Evolutionary conservation across 371 early-diverging fungal species (phyloP).

Genomic region (Lichtheimia hyalospora): DNA sequence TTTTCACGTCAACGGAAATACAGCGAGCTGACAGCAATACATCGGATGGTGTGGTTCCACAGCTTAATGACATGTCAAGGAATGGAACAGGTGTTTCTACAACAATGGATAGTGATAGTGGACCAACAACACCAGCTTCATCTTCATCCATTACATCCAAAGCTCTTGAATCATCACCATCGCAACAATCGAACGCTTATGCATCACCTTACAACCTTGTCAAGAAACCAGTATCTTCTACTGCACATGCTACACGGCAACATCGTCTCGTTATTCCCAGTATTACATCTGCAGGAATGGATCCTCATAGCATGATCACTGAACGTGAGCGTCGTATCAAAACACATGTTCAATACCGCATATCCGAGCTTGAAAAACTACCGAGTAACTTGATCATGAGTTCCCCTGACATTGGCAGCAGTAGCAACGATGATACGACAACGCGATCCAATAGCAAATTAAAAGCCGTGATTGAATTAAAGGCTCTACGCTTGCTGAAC

Average conservation of each 20-base stretch:
- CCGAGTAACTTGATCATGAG: conserved; percentile 33
- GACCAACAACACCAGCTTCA: conserved; percentile 2
- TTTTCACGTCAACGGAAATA: conserved; percentile 20
- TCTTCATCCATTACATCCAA: not conserved
- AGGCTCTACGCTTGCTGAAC: conserved; percentile 48
- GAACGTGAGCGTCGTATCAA: conserved; percentile 79
- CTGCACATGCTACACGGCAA: conserved; percentile 67
- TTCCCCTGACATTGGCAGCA: conserved; percentile 39
- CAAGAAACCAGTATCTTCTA: conserved; percentile 46
- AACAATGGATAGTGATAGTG: not conserved
- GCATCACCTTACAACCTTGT: conserved; percentile 57
- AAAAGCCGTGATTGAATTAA: conserved; percentile 32
- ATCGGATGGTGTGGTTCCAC: no score
- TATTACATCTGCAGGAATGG: conserved; percentile 76
- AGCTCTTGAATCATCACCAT: not conserved
- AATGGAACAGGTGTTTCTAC: not conserved
- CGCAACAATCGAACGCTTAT: conserved; percentile 23
- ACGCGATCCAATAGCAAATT: conserved; percentile 21
- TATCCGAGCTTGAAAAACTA: conserved; percentile 69
- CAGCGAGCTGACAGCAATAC: not conserved
- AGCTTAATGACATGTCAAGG: not conserved
- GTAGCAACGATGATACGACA: not conserved
- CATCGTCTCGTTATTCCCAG: conserved; percentile 65
- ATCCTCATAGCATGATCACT: conserved; percentile 68
- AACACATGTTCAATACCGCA: conserved; percentile 72